Evolutionary conservation across 768 basidiomycete species (phyloP).

Genomic region (Amanita brunnescens): DNA sequence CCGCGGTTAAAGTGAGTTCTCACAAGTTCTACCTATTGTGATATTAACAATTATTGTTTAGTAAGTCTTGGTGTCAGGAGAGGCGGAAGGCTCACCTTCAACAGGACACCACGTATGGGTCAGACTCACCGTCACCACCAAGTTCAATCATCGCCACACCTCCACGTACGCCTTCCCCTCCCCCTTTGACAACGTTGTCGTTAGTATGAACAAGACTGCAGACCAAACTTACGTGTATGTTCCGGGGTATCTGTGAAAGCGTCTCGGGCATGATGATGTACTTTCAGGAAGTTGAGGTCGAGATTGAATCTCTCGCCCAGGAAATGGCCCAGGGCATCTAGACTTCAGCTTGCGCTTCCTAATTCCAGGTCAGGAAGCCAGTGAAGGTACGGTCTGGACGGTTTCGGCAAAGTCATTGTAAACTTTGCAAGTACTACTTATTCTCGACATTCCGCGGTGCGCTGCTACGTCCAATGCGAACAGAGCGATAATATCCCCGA

Average conservation of each 20-base stretch:
- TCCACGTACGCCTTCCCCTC: neutral
- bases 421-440: slow-evolving; percentile 33
- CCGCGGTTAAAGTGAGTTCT: slow-evolving; percentile 2
- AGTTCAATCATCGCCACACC: slow-evolving; percentile 3
- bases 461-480: slow-evolving; percentile 33
- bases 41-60: slow-evolving; percentile 1
- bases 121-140: neutral
- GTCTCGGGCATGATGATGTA: slow-evolving; percentile 40
- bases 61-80: neutral
- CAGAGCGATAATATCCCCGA: slow-evolving; percentile 37
- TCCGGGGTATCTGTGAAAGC: slow-evolving; percentile 32
- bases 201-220: neutral
- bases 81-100: slow-evolving; percentile 1
- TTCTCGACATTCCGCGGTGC: slow-evolving; percentile 35
- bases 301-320: slow-evolving; percentile 34
- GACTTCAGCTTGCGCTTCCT: slow-evolving; percentile 41
- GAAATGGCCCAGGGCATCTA: slow-evolving; percentile 35
- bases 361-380: slow-evolving; percentile 29
- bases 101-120: neutral
- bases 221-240: slow-evolving; percentile 25
- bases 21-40: slow-evolving; percentile 4
- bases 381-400: slow-evolving; percentile 33
- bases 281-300: slow-evolving; percentile 37
- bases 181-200: slow-evolving; percentile 1
- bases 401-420: slow-evolving; percentile 40